phyloP scores from a whole-genome alignment of 495 filamentous ascomycete species.

The Penicillium silybi region DNA sequence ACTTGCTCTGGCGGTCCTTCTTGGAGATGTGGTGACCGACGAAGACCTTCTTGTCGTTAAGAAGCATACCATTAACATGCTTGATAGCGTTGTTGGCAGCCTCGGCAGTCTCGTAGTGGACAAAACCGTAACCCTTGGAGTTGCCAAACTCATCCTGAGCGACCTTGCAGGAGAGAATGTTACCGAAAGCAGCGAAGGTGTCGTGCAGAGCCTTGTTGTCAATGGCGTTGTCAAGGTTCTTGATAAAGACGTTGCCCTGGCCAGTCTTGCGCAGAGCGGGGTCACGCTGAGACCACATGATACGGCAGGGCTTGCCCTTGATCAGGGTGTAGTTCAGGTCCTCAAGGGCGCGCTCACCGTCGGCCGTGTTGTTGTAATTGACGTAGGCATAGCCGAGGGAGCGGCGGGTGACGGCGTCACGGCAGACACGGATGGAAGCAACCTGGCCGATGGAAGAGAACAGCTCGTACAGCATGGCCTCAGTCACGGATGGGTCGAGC shows the following conservation, averaged over 20 bases:
- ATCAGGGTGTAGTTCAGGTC: constrained; percentile 99
- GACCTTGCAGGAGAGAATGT: constrained; percentile 99
- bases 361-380: constrained; percentile 97
- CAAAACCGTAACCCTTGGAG: constrained; percentile 98
- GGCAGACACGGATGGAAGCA: constrained; percentile 98
- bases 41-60: constrained; percentile 99
- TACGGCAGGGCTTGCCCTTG: constrained; percentile 98
- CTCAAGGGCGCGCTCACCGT: constrained; percentile 97
- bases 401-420: constrained; percentile 96
- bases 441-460: constrained; percentile 99
- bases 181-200: constrained; percentile 97
- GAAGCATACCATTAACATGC: constrained; percentile 98
- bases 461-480: constrained; percentile 99
- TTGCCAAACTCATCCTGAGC: constrained; percentile 93
- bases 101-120: constrained; percentile 99
- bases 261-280: constrained; percentile 98
- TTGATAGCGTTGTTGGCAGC: constrained; percentile 96
- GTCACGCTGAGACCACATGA: constrained; percentile 99
- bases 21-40: constrained; percentile 99
- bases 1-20: constrained; percentile 99
- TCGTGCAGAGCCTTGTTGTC: constrained; percentile 99
- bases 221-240: constrained; percentile 97
- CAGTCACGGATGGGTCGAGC: constrained; percentile 93
- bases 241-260: constrained; percentile 99
- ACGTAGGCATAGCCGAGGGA: constrained; percentile 99